Conservation (phyloP, 1,284 basidiomycete species). For the Marasmius fiardii region DNA sequence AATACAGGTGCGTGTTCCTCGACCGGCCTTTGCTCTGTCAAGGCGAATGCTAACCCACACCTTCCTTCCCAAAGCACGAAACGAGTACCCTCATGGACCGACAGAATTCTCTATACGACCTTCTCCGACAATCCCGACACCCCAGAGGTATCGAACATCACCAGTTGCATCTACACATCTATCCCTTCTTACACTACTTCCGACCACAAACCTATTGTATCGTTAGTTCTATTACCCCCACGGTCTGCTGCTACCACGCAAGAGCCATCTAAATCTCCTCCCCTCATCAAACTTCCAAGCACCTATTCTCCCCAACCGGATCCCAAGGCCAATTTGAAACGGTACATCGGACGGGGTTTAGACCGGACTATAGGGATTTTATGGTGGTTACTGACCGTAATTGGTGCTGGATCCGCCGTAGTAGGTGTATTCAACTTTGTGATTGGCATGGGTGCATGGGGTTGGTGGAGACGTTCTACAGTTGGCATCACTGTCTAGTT, state of each 20-base stretch:
- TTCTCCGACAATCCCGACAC: slow-evolving; percentile 62
- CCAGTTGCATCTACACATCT: slow-evolving; percentile 68
- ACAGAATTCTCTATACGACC: slow-evolving; percentile 87
- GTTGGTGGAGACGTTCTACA: slow-evolving; percentile 40
- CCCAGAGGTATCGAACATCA: slow-evolving; percentile 51
- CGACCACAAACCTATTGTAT: slow-evolving; percentile 75
- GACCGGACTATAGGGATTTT: slow-evolving; percentile 72
- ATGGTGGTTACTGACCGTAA: slow-evolving; percentile 70
- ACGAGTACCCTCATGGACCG: slow-evolving; percentile 91
- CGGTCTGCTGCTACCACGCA: slow-evolving; percentile 21
- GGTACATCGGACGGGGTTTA: slow-evolving; percentile 56
- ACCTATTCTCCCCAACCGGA: slow-evolving; percentile 50
- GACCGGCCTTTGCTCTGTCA: not conserved
- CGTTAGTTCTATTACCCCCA: slow-evolving; percentile 55
- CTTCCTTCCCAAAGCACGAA: slow-evolving; percentile 45
- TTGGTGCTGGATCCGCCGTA: slow-evolving; percentile 72
- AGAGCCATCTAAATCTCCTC: slow-evolving; percentile 23
- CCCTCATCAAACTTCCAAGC: slow-evolving; percentile 48
- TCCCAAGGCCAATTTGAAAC: slow-evolving; percentile 51
- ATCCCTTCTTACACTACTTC: slow-evolving; percentile 76
- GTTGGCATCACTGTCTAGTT: not conserved
- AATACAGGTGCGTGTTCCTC: slow-evolving; percentile 57
- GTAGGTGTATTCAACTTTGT: slow-evolving; percentile 69
- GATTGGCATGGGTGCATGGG: slow-evolving; percentile 55
- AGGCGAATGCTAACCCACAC: not conserved